Conservation (phyloP, 306 rosid species). For the Glycyrrhiza uralensis region DNA sequence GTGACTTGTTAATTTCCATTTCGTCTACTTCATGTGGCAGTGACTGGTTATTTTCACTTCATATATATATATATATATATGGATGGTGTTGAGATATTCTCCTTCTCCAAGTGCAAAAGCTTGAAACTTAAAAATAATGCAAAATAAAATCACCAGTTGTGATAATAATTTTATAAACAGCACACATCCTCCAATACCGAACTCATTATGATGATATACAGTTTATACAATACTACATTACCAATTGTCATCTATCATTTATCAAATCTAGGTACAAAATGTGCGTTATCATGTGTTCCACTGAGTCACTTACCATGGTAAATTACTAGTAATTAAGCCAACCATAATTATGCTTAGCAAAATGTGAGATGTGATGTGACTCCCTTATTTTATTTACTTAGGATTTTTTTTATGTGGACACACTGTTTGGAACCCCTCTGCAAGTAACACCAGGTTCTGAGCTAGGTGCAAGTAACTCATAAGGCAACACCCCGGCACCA, state of each 20-base stretch:
- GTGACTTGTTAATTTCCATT: too few relatives aligned
- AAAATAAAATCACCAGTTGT: background rate
- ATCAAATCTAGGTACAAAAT: slow-evolving; percentile 22
- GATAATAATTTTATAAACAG: background rate
- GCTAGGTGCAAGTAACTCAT: slow-evolving; percentile 88
- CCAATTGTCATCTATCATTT: background rate
- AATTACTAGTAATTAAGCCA: background rate
- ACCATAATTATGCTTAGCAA: background rate
- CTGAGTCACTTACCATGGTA: background rate
- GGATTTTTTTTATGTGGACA: slow-evolving; percentile 49
- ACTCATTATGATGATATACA: background rate
- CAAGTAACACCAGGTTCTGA: slow-evolving; percentile 94
- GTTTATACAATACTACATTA: slow-evolving; percentile 3
- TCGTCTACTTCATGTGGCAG: too few relatives aligned
- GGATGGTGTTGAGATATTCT: too few relatives aligned
- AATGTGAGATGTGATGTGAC: background rate
- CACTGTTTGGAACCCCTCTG: slow-evolving; percentile 94
- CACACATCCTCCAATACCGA: background rate
- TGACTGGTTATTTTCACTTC: too few relatives aligned
- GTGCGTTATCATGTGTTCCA: background rate
- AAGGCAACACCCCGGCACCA: slow-evolving; percentile 92
- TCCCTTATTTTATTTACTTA: slow-evolving; percentile 8
- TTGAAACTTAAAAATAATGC: background rate
- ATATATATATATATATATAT: too few relatives aligned
- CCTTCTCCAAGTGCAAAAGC: too few relatives aligned